Conservation (phyloP, 768 basidiomycete species). For the Boletus eberwhitei region DNA sequence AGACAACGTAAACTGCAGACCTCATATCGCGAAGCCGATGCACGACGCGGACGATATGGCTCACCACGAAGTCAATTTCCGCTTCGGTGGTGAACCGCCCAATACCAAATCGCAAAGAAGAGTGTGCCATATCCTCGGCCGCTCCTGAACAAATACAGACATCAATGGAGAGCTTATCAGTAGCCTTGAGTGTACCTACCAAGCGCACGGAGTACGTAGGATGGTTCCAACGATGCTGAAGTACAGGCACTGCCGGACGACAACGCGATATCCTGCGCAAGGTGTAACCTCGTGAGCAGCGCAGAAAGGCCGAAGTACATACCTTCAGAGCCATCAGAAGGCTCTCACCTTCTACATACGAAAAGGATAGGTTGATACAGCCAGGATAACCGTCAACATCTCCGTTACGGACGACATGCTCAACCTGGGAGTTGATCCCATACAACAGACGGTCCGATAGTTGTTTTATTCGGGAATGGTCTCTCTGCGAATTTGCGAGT, state of each 20-base stretch:
- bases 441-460: conserved; percentile 80
- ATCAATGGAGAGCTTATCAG: neutral
- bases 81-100: conserved; percentile 98
- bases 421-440: conserved; percentile 79
- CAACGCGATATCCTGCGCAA: conserved; percentile 81
- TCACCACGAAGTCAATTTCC: conserved; percentile 92
- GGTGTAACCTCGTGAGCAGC: neutral
- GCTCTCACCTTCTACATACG: conserved; percentile 97
- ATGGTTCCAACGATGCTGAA: conserved; percentile 96
- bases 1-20: conserved; percentile 35
- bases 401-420: conserved; percentile 92
- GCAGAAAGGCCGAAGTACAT: conserved; percentile 12
- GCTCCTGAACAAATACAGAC: conserved; percentile 51
- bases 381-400: conserved; percentile 91
- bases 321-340: conserved; percentile 97
- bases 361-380: conserved; percentile 92
- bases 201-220: conserved; percentile 94
- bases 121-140: conserved; percentile 99
- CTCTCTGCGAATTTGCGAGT: conserved; percentile 49
- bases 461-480: conserved; percentile 67
- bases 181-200: conserved; percentile 43
- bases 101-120: conserved; percentile 94
- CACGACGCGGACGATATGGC: conserved; percentile 85
- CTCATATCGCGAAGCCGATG: conserved; percentile 91
- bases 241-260: conserved; percentile 99